phyloP scores from a whole-genome alignment of 257 asterid genomes.

The Forsythia viridissima region DNA sequence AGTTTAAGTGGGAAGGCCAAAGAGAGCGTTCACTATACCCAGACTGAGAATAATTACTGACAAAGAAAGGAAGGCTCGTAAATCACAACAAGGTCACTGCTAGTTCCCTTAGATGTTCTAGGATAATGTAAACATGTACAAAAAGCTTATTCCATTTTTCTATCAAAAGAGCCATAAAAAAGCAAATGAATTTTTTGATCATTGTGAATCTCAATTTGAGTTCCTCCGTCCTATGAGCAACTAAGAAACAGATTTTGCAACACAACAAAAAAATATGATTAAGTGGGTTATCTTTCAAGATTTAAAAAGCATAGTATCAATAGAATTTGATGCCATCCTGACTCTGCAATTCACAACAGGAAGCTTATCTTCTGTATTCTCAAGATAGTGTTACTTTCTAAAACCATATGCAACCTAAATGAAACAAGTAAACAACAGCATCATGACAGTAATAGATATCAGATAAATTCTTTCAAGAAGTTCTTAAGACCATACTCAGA shows the following conservation, averaged over 20 bases:
- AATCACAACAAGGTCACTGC: not conserved
- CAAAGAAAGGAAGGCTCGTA: not conserved
- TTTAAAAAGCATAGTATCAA: not conserved
- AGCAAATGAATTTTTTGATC: not conserved
- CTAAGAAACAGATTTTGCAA: no score
- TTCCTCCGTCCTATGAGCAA: no score
- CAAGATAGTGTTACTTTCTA: not conserved
- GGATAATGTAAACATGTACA: not conserved
- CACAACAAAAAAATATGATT: not conserved
- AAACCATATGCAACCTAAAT: not conserved
- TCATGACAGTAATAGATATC: not conserved
- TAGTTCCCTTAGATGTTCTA: not conserved
- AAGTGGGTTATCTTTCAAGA: not conserved
- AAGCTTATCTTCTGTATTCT: not conserved
- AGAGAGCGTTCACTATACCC: not conserved
- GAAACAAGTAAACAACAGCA: not conserved
- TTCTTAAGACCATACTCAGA: slow-evolving; percentile 53
- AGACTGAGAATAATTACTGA: not conserved
- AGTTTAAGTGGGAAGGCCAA: not conserved
- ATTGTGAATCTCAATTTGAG: no score
- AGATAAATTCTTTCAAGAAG: not conserved
- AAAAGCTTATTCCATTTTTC: not conserved
- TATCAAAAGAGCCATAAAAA: not conserved
- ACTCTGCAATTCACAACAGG: not conserved
- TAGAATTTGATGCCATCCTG: slow-evolving; percentile 4